These are phyloP conservation scores for Gynostemma pentaphyllum DNA, from an alignment of 306 rosid genomes.

Conservation along the genomic window DNA sequence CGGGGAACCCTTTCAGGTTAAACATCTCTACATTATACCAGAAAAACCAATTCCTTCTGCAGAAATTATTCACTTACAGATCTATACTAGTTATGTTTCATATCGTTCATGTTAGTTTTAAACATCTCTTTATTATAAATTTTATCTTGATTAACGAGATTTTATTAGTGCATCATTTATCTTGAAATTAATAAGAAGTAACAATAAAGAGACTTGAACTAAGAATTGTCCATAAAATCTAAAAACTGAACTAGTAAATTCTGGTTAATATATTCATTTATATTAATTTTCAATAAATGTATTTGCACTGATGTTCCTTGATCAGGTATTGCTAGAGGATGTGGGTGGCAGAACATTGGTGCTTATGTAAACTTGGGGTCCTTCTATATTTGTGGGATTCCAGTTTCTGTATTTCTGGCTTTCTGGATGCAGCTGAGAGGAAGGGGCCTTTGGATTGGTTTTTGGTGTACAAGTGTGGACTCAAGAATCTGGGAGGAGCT, in stretches of 20 bases:
- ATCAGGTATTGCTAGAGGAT: constrained; percentile 61
- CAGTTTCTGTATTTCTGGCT: constrained; percentile 37
- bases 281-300: neutral
- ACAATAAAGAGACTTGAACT: neutral
- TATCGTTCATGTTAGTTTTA: neutral
- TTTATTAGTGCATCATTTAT: neutral
- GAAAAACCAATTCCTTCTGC: neutral
- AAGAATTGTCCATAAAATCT: too few species aligned
- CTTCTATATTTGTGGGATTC: constrained; percentile 62
- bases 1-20: constrained; percentile 58
- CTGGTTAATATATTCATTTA: neutral
- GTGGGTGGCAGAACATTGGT: constrained; percentile 73
- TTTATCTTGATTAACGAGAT: neutral
- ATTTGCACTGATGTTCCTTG: neutral
- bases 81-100: neutral
- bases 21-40: neutral
- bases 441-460: constrained; percentile 61
- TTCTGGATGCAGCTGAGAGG: constrained; percentile 39
- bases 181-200: neutral
- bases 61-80: too few species aligned
- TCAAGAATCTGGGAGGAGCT: constrained; percentile 42
- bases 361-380: constrained; percentile 62
- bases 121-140: neutral
- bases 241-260: neutral
- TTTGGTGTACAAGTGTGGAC: constrained; percentile 34